Evolutionary conservation across 108 stramenopile genomes (phyloP).

Genomic region (Nitzschia palea): DNA sequence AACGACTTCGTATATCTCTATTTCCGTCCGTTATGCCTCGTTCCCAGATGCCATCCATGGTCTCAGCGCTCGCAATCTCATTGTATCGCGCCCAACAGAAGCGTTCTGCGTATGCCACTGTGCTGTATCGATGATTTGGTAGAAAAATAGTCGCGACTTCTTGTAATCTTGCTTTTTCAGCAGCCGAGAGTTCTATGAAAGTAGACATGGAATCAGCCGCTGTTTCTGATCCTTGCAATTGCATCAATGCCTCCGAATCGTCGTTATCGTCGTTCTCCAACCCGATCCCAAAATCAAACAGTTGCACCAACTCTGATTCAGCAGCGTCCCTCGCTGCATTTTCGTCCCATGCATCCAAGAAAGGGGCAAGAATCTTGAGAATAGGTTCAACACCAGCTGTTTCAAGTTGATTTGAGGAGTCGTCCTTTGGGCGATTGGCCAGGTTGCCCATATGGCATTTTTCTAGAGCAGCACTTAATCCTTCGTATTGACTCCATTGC

Average conservation of each 20-base stretch:
- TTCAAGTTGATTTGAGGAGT: conserved; percentile 3
- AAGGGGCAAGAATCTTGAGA: conserved; percentile 50
- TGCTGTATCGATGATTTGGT: conserved; percentile 58
- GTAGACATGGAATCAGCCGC: conserved; percentile 83
- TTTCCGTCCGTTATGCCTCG: conserved; percentile 77
- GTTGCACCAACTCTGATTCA: conserved; percentile 73
- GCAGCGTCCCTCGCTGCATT: conserved; percentile 57
- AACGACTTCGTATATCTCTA: conserved; percentile 71
- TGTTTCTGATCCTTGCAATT: conserved; percentile 36
- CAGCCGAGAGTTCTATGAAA: conserved; percentile 77
- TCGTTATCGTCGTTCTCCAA: not conserved
- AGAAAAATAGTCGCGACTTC: conserved; percentile 63
- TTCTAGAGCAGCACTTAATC: conserved; percentile 68
- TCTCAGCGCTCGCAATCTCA: conserved; percentile 35
- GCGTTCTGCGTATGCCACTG: conserved; percentile 59
- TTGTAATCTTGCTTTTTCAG: conserved; percentile 57
- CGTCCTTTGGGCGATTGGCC: not conserved
- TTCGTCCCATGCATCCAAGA: conserved; percentile 80
- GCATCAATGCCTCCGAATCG: not conserved
- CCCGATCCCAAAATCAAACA: conserved; percentile 63
- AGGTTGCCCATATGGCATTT: conserved; percentile 26
- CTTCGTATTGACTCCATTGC: conserved; percentile 57
- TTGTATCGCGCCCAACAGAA: conserved; percentile 79
- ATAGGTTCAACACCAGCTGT: conserved; percentile 30
- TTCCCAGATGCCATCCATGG: conserved; percentile 69